Evolutionary conservation across 345 rosid species (phyloP).

Genomic region (Gossypioides kirkii): DNA sequence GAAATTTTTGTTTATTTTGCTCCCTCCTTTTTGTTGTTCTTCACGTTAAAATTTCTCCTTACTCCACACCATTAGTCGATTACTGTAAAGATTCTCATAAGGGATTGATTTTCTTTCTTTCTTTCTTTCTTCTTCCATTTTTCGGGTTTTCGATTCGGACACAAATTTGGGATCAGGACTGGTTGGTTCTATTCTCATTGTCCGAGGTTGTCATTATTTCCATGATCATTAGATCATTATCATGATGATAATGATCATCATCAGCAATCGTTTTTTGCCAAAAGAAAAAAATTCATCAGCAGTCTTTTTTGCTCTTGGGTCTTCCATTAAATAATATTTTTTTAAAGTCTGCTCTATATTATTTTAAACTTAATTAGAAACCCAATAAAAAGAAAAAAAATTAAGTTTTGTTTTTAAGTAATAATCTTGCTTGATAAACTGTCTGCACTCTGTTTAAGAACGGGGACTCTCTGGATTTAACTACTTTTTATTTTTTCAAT

Average conservation of each 20-base stretch:
- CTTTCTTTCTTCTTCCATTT: not conserved
- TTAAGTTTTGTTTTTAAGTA: not conserved
- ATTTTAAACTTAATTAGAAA: not conserved
- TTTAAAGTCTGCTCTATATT: not conserved
- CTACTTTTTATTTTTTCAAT: not conserved
- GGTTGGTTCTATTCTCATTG: not conserved
- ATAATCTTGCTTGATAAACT: not conserved
- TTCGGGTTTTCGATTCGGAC: slow-evolving; percentile 9
- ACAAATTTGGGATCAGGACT: slow-evolving; percentile 6
- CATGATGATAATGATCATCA: not conserved
- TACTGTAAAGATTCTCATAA: slow-evolving; percentile 10
- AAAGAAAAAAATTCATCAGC: too few species aligned
- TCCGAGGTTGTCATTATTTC: not conserved
- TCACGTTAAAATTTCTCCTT: slow-evolving; percentile 10
- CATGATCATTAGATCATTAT: not conserved
- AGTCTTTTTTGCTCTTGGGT: not conserved
- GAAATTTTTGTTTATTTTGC: not conserved
- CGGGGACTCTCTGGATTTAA: not conserved
- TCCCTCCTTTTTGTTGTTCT: slow-evolving; percentile 2
- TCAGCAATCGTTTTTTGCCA: not conserved
- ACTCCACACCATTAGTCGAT: not conserved
- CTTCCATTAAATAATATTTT: not conserved
- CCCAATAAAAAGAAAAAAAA: not conserved
- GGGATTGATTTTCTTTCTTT: not conserved
- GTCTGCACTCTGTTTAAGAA: too few species aligned